Evolutionary conservation across 495 filamentous ascomycete species (phyloP).

Genomic region (Neurospora sp.): DNA sequence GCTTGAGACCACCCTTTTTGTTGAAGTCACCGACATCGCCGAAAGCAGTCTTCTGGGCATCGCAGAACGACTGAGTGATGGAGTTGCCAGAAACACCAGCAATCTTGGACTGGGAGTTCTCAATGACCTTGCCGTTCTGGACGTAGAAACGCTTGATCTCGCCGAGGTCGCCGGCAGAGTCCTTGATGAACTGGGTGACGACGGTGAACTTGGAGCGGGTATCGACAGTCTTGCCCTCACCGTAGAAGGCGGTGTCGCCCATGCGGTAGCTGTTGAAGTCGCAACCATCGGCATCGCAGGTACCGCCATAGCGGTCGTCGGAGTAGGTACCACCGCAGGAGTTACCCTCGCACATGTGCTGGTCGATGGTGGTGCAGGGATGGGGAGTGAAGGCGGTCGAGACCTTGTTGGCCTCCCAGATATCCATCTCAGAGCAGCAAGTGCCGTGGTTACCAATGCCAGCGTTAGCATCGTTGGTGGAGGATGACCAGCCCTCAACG

Average conservation of each 20-base stretch:
- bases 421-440: conserved; percentile 68
- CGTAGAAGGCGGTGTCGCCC: conserved; percentile 56
- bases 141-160: conserved; percentile 67
- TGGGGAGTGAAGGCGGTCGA: conserved; percentile 57
- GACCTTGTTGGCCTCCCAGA: conserved; percentile 64
- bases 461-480: conserved; percentile 49
- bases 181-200: conserved; percentile 58
- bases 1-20: conserved; percentile 47
- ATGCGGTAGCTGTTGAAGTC: conserved; percentile 69
- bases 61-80: conserved; percentile 56
- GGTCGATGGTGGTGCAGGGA: conserved; percentile 48
- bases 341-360: conserved; percentile 45
- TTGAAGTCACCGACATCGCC: conserved; percentile 51
- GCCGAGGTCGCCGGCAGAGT: conserved; percentile 39
- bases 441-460: conserved; percentile 51
- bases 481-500: conserved; percentile 49
- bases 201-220: conserved; percentile 60
- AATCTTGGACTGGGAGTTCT: conserved; percentile 42
- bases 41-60: conserved; percentile 48
- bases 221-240: conserved; percentile 50
- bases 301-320: conserved; percentile 39
- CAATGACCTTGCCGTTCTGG: conserved; percentile 55
- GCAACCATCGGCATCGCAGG: conserved; percentile 65
- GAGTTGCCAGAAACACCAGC: conserved; percentile 42
- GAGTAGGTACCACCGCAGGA: conserved; percentile 43